Conservation (phyloP, 805 yeast genomes). For the Candida sphagnicola region DNA sequence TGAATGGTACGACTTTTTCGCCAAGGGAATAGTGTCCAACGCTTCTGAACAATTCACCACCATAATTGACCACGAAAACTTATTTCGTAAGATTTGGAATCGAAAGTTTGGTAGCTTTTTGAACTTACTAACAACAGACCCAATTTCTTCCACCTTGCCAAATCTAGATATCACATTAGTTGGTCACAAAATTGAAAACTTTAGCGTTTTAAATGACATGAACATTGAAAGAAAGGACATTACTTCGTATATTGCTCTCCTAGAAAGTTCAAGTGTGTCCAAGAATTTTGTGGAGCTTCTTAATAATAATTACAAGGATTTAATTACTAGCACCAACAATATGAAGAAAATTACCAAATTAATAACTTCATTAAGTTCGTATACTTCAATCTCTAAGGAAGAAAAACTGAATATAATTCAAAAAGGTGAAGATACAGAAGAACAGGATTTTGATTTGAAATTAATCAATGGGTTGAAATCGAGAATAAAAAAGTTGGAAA, state of each 20-base stretch:
- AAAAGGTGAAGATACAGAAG: slow-evolving; percentile 15
- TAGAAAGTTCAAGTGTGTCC: slow-evolving; percentile 19
- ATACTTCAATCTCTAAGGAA: slow-evolving; percentile 19
- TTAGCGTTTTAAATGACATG: slow-evolving; percentile 34
- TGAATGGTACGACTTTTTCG: slow-evolving; percentile 49
- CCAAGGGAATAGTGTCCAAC: slow-evolving; percentile 36
- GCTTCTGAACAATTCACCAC: slow-evolving; percentile 56
- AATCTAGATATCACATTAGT: slow-evolving; percentile 36
- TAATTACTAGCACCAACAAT: slow-evolving; percentile 35
- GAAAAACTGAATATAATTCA: slow-evolving; percentile 14
- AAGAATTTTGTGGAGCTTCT: slow-evolving; percentile 35
- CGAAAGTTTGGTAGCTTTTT: slow-evolving; percentile 51
- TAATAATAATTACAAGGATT: slow-evolving; percentile 42
- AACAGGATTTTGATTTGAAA: slow-evolving; percentile 31
- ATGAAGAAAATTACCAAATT: slow-evolving; percentile 32
- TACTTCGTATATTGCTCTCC: slow-evolving; percentile 19
- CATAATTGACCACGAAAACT: slow-evolving; percentile 53
- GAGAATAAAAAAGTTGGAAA: slow-evolving; percentile 74
- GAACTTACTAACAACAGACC: slow-evolving; percentile 13
- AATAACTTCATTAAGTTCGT: slow-evolving; percentile 26
- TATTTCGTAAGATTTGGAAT: slow-evolving; percentile 58
- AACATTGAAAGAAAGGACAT: slow-evolving; percentile 32
- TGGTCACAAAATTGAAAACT: slow-evolving; percentile 15
- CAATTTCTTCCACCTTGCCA: slow-evolving; percentile 16
- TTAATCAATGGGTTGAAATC: slow-evolving; percentile 60